Evolutionary conservation across 495 filamentous ascomycete genomes (phyloP), one percentile per base, ranked within the genome.

Genomic region (Umbilicaria muhlenbergii): DNA sequence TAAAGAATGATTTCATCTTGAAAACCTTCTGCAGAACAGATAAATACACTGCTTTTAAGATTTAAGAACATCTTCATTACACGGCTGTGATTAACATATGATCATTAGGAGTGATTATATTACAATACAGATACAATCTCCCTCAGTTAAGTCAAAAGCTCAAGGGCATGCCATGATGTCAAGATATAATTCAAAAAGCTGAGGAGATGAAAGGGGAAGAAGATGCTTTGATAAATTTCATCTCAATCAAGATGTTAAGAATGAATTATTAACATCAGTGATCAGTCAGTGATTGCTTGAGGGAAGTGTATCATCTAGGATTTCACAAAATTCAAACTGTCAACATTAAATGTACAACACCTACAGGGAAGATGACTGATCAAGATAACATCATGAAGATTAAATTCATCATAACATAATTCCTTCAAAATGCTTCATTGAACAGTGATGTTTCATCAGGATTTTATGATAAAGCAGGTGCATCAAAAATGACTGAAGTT

Each of bases 1-100:
- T 82, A 24, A 88, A 86, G 53, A 80, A 86, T 48, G 81, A 83
- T 45, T 83, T 79, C 3, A 86, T 86, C 52, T 85, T 83, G 10
- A 86, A 83, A 2, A 86, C 83, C 2, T 61, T 86, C 21, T 87
- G 82, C 52, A 83, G 82, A 45, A 87, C 82, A 8, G 80, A 42
- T 43, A 41, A 31, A 63, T 78, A 87, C 51, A 81, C 85, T 42
- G 83, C 83, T 0, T 83, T 83, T 2, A 82, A 88, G 54, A 84
- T 88, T 39, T 63, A 85, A 1, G 68, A 75, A 38, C 70, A 72
- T 43, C 65, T 60, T 17, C 75, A 74, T 52, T 50, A 50, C 17
- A 50, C 32, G 12, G n/a, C 38, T 19, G 36, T 15, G 2, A 28
- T 50, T 24, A 34, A 50, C 16, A 34, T 50, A 34, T 47, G 38